phyloP scores from a whole-genome alignment of 805 yeast genomes.

The Sugiyamaella boreocaroliniensis region DNA sequence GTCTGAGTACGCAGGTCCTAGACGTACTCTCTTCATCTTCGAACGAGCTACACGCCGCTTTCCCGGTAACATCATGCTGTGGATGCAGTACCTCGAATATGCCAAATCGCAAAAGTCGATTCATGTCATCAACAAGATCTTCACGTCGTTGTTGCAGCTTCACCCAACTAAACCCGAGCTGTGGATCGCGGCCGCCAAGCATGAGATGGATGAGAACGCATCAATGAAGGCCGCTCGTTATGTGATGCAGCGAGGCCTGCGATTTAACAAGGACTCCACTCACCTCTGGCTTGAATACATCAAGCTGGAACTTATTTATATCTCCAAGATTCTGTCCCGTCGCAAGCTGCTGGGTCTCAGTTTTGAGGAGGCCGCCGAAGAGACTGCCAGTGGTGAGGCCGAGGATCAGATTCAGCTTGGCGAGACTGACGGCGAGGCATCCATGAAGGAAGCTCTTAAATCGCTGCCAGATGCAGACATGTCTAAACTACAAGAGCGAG shows the following conservation, averaged over 20 bases:
- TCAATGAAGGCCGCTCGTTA: constrained; percentile 84
- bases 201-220: constrained; percentile 83
- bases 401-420: constrained; percentile 40
- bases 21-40: constrained; percentile 73
- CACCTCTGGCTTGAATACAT: constrained; percentile 80
- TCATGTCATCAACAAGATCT: constrained; percentile 43
- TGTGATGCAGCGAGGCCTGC: constrained; percentile 73
- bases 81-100: constrained; percentile 70
- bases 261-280: constrained; percentile 70
- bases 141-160: constrained; percentile 68
- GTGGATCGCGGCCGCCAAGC: constrained; percentile 93
- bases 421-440: constrained; percentile 40
- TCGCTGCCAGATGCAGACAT: constrained; percentile 81
- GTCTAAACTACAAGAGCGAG: constrained; percentile 79
- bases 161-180: constrained; percentile 89
- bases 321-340: constrained; percentile 76
- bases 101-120: constrained; percentile 31
- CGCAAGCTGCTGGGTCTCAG: constrained; percentile 74
- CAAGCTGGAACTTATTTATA: constrained; percentile 79
- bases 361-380: constrained; percentile 47
- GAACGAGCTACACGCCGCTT: constrained; percentile 76
- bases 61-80: constrained; percentile 68
- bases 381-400: constrained; percentile 37
- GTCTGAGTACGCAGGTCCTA: constrained; percentile 81
- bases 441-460: constrained; percentile 50